Evolutionary conservation across 768 basidiomycete genomes (phyloP), one percentile per base, ranked within the genome.

Genomic region (Amanita molliuscula): DNA sequence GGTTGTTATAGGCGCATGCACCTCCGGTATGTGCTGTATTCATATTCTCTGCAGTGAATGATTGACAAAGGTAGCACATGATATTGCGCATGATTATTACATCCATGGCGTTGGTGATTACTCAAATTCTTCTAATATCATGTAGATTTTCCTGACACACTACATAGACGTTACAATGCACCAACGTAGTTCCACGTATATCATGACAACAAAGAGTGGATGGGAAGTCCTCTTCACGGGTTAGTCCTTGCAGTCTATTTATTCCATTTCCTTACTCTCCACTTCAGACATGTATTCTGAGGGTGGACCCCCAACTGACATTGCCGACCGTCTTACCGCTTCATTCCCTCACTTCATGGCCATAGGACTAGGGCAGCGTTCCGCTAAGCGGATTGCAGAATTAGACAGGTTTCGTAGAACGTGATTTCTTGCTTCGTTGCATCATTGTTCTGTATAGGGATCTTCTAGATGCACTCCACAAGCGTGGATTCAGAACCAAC

Each of bases 1-100:
- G 6, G 67, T 84, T 1, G 68, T 86, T n/a, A 67, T 87, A 2
- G 83, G 84, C 11, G 75, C 82, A n/a, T 78, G 79, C 37, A 82
- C 76, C 45, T 79, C 79, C 28, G 74, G 75, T 76, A 56, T n/a
- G 47, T 29, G 5, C 9, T 26, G 20, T 29, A 25, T 28, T 11
- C 6, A 29, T 25, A 6, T 16, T 5, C 6, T 35, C 5, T 4
- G 10, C 7, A 13, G 16, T 21, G 1, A 5, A 20, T 43, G 18
- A 35, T 33, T 25, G 37, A 29, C 5, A 4, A 15, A 29, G n/a
- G 40, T 8, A 70, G 69, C 62, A 0, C 72, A 73, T 53, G 70
- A 73, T 55, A 68, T 73, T 28, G 63, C 65, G 0, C 58, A 60
- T 4, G 70, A 73, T 49, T n/a, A n/a, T n/a, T n/a, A n/a, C n/a